Evolutionary conservation across 306 rosid genomes (phyloP), one percentile per base, ranked within the genome.

Genomic region (Spatholobus suberectus): DNA sequence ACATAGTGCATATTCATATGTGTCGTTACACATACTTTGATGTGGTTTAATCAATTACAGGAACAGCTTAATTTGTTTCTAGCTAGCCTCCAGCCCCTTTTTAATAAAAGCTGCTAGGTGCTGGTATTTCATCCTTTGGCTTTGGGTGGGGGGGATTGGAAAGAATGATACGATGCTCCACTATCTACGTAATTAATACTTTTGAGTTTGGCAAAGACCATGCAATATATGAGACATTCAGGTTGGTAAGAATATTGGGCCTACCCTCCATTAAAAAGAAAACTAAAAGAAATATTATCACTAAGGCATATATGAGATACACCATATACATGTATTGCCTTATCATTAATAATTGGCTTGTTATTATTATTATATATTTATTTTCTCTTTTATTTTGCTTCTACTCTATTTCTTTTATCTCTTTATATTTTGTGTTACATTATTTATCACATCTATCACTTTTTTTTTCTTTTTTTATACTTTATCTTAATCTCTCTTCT

Each of bases 21-120:
- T 55, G 32, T 8, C 32, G 26, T 12, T 61, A 5, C 9, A 62
- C 5, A 23, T 26, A 15, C n/a, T 12, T 5, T 6, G 4, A 12
- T 8, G 26, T 67, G 34, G 67, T 78, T 77, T 46, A 63, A 73
- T 24, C 34, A 40, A 81, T 35, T 37, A 27, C 7, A 65, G 57
- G 13, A 73, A 49, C 11, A 32, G 35, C 58, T 15, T 15, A 37
- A 15, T 35, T 24, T 81, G 40, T 61, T 7, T 27, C 9, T 29
- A 61, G 65, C 24, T 74, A 54, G 75, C 37, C 20, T 18, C 67
- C 9, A 46, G 15, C 35, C n/a, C 11, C 17, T 63, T 4, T 58
- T 11, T 58, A 59, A 6, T 75, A 0, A 67, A 63, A 65, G 27
- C 15, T n/a, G 80, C 12, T 54, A 54, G 47, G 38, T 62, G 26